Percentiles rank a stretch among this genome's conserved stretches.
Conservation (phyloP, 2,329 filamentous ascomycete genomes). For the Aureobasidium melanogenum region DNA sequence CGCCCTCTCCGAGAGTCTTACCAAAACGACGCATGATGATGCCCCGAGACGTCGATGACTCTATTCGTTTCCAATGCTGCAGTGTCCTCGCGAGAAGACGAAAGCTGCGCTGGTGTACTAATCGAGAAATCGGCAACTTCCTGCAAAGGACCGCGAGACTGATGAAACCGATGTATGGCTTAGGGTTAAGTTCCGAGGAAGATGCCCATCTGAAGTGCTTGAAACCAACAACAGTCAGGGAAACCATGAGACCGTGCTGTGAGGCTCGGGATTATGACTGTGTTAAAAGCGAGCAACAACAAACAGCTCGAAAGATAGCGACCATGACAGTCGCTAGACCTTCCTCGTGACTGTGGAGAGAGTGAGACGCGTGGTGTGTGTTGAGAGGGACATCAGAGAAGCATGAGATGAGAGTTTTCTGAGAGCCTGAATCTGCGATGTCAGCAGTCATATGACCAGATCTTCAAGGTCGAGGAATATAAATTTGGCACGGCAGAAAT, state of each 20-base stretch:
- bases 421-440: not conserved
- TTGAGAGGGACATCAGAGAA: constrained; percentile 1
- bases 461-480: constrained; percentile 1
- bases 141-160: constrained; percentile 30
- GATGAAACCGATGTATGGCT: constrained; percentile 56
- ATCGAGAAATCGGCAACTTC: constrained; percentile 61
- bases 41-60: constrained; percentile 30
- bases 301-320: constrained; percentile 32
- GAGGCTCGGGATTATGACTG: constrained; percentile 52
- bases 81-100: not conserved
- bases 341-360: constrained; percentile 69
- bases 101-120: constrained; percentile 38
- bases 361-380: constrained; percentile 53
- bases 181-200: constrained; percentile 97
- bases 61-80: constrained; percentile 21
- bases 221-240: constrained; percentile 6
- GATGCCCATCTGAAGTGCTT: constrained; percentile 47
- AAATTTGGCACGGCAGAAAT: not conserved
- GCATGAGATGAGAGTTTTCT: constrained; percentile 1
- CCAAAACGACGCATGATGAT: constrained; percentile 64
- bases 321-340: constrained; percentile 58
- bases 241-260: constrained; percentile 40
- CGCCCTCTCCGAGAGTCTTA: constrained; percentile 67
- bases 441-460: constrained; percentile 4
- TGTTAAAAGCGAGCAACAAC: constrained; percentile 22